These are phyloP conservation scores for Erythrophleum fordii DNA, from an alignment of 306 rosid genomes.

Conservation along the genomic window DNA sequence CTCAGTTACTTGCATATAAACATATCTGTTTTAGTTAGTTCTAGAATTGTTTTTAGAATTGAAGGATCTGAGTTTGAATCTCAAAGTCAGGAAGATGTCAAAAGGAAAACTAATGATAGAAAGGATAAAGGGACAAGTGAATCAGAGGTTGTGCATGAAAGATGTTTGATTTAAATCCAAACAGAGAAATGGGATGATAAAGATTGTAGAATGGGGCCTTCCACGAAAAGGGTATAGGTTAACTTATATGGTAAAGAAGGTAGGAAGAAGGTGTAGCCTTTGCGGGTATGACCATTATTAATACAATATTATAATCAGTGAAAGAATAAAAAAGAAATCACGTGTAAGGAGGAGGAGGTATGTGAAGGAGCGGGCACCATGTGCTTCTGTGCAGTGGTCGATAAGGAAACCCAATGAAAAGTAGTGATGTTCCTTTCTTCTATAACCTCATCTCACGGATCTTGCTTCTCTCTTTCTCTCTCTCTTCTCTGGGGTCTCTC, in stretches of 20 bases:
- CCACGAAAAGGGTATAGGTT: conserved; percentile 20
- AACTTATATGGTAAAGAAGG: too few relatives aligned
- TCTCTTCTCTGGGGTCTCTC: too few relatives aligned
- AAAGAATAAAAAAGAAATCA: conserved; percentile 42
- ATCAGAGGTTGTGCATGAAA: too few relatives aligned
- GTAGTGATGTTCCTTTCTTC: conserved; percentile 59
- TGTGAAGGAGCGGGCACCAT: conserved; percentile 78
- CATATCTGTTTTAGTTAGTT: too few relatives aligned
- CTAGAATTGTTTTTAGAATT: too few relatives aligned
- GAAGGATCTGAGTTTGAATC: too few relatives aligned
- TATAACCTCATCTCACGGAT: conserved; percentile 90
- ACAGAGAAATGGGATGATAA: conserved; percentile 10
- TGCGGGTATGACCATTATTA: background rate
- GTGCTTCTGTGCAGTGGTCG: conserved; percentile 70
- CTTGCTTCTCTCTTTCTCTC: conserved; percentile 59
- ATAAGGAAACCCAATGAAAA: conserved; percentile 48
- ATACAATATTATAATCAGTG: background rate
- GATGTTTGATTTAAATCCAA: too few relatives aligned
- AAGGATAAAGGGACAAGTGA: too few relatives aligned
- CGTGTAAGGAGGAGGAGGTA: conserved; percentile 49
- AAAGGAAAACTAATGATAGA: too few relatives aligned
- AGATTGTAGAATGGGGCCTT: background rate
- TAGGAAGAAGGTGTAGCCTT: too few relatives aligned
- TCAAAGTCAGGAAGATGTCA: too few relatives aligned
- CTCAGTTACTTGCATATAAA: too few relatives aligned